Evolutionary conservation across 768 basidiomycete genomes (phyloP).

Genomic region (Polyporus arcularius): DNA sequence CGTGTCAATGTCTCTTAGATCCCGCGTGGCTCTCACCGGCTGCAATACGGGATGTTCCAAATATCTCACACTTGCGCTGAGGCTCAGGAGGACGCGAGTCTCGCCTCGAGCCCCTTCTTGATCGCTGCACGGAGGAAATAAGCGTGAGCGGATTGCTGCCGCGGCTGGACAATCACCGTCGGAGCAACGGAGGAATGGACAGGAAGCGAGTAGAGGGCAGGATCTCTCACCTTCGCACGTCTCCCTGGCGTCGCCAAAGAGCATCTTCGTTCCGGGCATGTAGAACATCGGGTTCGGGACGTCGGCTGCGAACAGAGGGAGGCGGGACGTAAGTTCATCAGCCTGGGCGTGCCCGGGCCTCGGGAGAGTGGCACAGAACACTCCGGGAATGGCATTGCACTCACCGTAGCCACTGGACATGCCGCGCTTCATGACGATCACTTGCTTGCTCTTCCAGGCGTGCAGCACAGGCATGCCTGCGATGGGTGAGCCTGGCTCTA

Average conservation of each 20-base stretch:
- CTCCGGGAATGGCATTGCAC: constrained; percentile 9
- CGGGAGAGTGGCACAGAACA: background rate
- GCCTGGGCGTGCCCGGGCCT: background rate
- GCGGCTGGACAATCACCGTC: background rate
- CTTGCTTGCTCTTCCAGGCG: constrained; percentile 92
- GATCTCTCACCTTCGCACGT: constrained; percentile 71
- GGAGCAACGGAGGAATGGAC: background rate
- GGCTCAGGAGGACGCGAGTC: constrained; percentile 11
- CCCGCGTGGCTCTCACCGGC: background rate
- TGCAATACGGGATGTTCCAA: background rate
- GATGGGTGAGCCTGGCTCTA: constrained; percentile 84
- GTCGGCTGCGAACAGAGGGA: constrained; percentile 54
- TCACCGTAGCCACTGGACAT: constrained; percentile 86
- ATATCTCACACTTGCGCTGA: background rate
- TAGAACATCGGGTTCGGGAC: constrained; percentile 95
- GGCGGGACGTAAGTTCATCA: background rate
- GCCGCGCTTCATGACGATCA: constrained; percentile 91
- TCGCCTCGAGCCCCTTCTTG: constrained; percentile 35
- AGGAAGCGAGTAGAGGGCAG: background rate
- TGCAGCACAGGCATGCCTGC: constrained; percentile 93
- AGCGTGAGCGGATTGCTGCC: background rate
- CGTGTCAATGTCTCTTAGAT: background rate
- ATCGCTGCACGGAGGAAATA: constrained; percentile 26
- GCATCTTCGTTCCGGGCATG: constrained; percentile 87
- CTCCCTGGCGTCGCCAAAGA: constrained; percentile 91